Percentiles rank a stretch among this genome's conserved stretches.
Conservation (phyloP, 1,284 basidiomycete genomes). For the Heterobasidion irregulare region DNA sequence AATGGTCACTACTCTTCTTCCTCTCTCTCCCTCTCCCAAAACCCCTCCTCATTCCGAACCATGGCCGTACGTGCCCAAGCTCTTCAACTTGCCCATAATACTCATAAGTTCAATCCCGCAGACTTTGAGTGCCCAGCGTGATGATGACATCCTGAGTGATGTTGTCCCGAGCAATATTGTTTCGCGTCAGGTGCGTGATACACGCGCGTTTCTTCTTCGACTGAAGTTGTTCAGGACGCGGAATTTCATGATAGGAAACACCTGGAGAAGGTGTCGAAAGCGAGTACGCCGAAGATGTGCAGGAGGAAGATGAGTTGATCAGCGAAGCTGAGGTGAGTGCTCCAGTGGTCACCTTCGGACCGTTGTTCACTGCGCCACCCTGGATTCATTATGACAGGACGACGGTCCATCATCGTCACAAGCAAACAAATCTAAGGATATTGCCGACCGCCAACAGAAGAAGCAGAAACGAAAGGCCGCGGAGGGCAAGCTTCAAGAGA, state of each 20-base stretch:
- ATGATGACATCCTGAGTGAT: conserved; percentile 76
- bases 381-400: conserved; percentile 14
- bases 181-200: conserved; percentile 56
- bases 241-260: conserved; percentile 40
- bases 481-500: conserved; percentile 57
- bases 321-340: conserved; percentile 45
- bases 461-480: conserved; percentile 61
- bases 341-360: conserved; percentile 17
- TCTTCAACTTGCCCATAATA: not conserved
- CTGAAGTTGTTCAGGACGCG: not conserved
- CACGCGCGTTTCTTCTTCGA: not conserved
- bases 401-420: conserved; percentile 26
- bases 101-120: not conserved
- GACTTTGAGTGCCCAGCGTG: conserved; percentile 21
- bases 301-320: conserved; percentile 52
- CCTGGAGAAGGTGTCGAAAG: conserved; percentile 61
- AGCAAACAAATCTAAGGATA: conserved; percentile 26
- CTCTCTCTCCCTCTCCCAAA: not conserved
- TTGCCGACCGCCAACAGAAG: conserved; percentile 37
- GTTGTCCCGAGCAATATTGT: conserved; percentile 78
- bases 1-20: not conserved
- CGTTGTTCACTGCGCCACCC: conserved; percentile 9
- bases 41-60: conserved; percentile 1
- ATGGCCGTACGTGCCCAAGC: conserved; percentile 7
- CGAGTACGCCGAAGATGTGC: conserved; percentile 44